These are phyloP conservation scores for Casaregolazyma lundiana DNA, from an alignment of 1,139 yeast species.

Conservation along the genomic window DNA sequence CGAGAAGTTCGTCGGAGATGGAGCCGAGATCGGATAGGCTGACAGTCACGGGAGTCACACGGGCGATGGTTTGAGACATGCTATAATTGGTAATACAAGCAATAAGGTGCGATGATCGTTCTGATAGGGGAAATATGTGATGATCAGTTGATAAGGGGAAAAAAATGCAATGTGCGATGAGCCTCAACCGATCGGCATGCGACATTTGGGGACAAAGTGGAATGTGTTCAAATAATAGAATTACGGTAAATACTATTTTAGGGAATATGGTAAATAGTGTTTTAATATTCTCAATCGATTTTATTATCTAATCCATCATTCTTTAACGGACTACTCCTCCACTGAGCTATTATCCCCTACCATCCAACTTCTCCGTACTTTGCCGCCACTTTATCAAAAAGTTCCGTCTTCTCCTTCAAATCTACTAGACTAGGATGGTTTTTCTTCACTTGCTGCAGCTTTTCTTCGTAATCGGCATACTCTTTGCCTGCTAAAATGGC, in stretches of 20 bases:
- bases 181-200: no score
- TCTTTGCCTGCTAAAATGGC: slow-evolving; percentile 48
- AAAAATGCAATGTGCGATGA: no score
- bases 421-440: slow-evolving; percentile 52
- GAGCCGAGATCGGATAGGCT: slow-evolving; percentile 35
- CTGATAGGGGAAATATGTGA: background rate
- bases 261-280: no score
- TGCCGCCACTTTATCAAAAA: slow-evolving; percentile 54
- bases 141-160: no score
- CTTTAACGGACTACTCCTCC: no score
- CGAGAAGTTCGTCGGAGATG: slow-evolving; percentile 32
- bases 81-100: background rate
- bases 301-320: no score
- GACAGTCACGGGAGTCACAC: slow-evolving; percentile 26
- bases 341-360: no score
- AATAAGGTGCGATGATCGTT: background rate
- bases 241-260: no score
- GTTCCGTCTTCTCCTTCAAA: slow-evolving; percentile 45
- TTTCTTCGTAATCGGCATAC: slow-evolving; percentile 39
- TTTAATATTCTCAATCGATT: no score
- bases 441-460: slow-evolving; percentile 42
- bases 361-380: slow-evolving; percentile 43
- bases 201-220: no score
- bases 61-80: background rate
- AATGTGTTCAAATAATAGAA: no score